Percentiles rank a stretch among this genome's conserved stretches.
Conservation (phyloP, 805 yeast genomes). For the Wickerhamomyces bisporus region DNA sequence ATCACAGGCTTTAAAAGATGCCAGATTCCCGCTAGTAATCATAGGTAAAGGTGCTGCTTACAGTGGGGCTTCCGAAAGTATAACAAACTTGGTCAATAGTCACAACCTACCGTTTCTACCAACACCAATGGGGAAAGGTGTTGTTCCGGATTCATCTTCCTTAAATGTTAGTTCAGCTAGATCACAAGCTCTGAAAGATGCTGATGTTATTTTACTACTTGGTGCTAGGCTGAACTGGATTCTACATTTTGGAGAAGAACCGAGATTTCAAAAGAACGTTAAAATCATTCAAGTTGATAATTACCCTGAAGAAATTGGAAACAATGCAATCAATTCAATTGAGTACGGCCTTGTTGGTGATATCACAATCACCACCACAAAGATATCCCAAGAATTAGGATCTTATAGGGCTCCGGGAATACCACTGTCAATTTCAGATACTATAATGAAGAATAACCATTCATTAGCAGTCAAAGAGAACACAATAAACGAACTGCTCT, state of each 20-base stretch:
- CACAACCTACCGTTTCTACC: slow-evolving; percentile 56
- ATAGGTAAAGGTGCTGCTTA: slow-evolving; percentile 66
- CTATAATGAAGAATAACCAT: slow-evolving; percentile 27
- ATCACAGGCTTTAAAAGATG: slow-evolving; percentile 27
- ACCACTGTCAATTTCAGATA: slow-evolving; percentile 21
- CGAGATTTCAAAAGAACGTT: slow-evolving; percentile 42
- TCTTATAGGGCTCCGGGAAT: slow-evolving; percentile 30
- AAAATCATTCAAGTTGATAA: slow-evolving; percentile 54
- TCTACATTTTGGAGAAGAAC: slow-evolving; percentile 57
- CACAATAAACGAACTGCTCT: slow-evolving; percentile 23
- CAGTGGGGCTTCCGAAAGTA: slow-evolving; percentile 32
- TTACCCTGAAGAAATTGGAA: slow-evolving; percentile 48
- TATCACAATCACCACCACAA: slow-evolving; percentile 34
- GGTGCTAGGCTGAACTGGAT: slow-evolving; percentile 77
- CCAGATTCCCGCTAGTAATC: slow-evolving; percentile 47
- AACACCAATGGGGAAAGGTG: slow-evolving; percentile 79
- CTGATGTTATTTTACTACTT: slow-evolving; percentile 54
- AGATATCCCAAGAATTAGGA: slow-evolving; percentile 26
- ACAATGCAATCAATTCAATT: slow-evolving; percentile 31
- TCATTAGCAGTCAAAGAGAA: slow-evolving; percentile 32
- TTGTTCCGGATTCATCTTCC: slow-evolving; percentile 43
- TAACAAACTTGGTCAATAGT: slow-evolving; percentile 36
- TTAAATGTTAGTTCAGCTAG: slow-evolving; percentile 60
- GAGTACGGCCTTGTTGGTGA: slow-evolving; percentile 53
- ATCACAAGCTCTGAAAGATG: slow-evolving; percentile 47